These are phyloP conservation scores for Mycena latifolia DNA, from an alignment of 768 basidiomycete genomes.

Conservation along the genomic window DNA sequence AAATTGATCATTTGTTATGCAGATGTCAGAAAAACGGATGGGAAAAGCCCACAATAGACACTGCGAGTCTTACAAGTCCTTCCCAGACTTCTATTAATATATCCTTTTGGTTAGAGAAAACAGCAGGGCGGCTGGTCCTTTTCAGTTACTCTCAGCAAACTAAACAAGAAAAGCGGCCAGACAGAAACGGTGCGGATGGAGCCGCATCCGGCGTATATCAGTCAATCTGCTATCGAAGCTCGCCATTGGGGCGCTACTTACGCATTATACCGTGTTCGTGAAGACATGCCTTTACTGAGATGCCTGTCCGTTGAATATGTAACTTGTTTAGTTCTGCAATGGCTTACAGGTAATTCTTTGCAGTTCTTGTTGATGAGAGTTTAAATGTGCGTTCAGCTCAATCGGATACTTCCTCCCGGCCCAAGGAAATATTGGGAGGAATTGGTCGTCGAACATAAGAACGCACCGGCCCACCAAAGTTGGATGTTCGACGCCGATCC, in stretches of 20 bases:
- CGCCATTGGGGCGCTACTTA: conserved; percentile 94
- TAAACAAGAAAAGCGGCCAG: conserved; percentile 79
- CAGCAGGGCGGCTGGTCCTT: conserved; percentile 71
- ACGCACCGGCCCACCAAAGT: conserved; percentile 72
- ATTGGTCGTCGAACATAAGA: conserved; percentile 78
- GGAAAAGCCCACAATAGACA: conserved; percentile 87
- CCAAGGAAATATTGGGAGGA: conserved; percentile 92
- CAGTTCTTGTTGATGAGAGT: conserved; percentile 88
- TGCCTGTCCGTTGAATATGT: conserved; percentile 43
- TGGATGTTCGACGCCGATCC: conserved; percentile 95
- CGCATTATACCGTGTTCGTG: conserved; percentile 86
- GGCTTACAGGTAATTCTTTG: conserved; percentile 71
- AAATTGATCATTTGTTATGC: neutral
- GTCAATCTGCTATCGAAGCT: conserved; percentile 81
- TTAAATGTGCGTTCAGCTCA: conserved; percentile 75
- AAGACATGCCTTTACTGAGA: conserved; percentile 28
- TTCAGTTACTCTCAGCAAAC: conserved; percentile 70
- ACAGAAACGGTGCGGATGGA: conserved; percentile 78
- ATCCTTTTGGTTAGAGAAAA: conserved; percentile 54
- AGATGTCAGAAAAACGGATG: conserved; percentile 93
- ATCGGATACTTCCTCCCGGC: conserved; percentile 83
- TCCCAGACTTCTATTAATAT: conserved; percentile 20
- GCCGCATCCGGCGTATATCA: conserved; percentile 77
- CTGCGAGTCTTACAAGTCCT: conserved; percentile 58
- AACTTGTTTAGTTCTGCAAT: conserved; percentile 74